A percentile compares a stretch with the other conserved stretches of the same genome.
phyloP scores from a whole-genome alignment of 306 rosid genomes.

The Fragaria vesca region DNA sequence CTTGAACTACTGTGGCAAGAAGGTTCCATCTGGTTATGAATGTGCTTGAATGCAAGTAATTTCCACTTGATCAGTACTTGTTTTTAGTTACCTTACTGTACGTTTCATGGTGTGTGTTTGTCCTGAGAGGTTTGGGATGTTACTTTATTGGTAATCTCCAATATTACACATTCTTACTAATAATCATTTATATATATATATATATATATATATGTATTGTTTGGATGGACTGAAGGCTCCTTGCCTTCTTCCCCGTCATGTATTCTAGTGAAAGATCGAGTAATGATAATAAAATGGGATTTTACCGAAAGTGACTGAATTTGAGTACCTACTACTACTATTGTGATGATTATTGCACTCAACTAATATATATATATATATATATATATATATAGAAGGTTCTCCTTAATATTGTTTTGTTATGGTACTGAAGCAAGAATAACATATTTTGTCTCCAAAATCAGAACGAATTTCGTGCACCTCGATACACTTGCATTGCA shows the following conservation, averaged over 20 bases:
- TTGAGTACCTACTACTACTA: not conserved
- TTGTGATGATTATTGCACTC: no score
- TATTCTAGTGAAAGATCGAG: not conserved
- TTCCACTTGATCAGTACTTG: not conserved
- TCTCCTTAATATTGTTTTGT: no score
- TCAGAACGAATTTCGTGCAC: no score
- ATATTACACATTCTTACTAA: conserved; percentile 9
- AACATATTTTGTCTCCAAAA: no score
- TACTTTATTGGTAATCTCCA: conserved; percentile 16
- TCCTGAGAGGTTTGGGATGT: conserved; percentile 1
- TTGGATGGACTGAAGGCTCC: conserved; percentile 4
- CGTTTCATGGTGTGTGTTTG: not conserved
- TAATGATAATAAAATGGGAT: not conserved
- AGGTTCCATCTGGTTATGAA: conserved; percentile 46
- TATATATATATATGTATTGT: not conserved
- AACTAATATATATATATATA: no score
- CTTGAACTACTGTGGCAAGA: conserved; percentile 65
- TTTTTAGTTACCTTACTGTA: not conserved
- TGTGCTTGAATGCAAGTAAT: conserved; percentile 39
- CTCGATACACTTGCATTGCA: no score
- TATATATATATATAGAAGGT: no score
- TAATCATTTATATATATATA: not conserved
- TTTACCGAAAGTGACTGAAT: not conserved
- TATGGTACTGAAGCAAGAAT: no score
- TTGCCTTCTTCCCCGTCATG: conserved; percentile 5